Evolutionary conservation across 441 rosid genomes (phyloP).

Genomic region (Corymbia calophylla): DNA sequence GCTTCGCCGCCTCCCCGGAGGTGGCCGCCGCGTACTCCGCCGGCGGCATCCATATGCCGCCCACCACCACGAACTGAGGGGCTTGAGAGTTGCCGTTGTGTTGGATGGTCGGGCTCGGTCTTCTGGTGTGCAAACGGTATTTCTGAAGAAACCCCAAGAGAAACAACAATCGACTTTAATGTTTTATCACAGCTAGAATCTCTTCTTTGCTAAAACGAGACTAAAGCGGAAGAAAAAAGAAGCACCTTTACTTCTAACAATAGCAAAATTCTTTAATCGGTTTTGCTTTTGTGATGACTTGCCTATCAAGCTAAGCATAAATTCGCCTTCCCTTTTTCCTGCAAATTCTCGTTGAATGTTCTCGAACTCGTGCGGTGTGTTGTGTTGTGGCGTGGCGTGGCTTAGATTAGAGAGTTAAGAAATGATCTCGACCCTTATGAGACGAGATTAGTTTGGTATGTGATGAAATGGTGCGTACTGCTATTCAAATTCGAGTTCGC

Average conservation of each 20-base stretch:
- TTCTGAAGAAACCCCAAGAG: conserved; percentile 38
- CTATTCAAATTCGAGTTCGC: not conserved
- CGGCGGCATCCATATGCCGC: conserved; percentile 85
- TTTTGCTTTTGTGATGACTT: not conserved
- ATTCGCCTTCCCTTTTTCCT: not conserved
- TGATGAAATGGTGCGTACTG: not conserved
- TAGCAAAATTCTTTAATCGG: not conserved
- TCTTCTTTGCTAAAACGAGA: not conserved
- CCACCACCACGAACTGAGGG: conserved; percentile 83
- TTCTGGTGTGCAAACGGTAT: conserved; percentile 83
- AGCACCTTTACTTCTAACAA: not conserved
- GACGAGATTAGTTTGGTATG: not conserved
- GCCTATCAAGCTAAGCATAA: not conserved
- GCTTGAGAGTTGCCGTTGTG: conserved; percentile 33
- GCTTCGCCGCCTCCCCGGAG: conserved; percentile 20
- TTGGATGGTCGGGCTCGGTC: conserved; percentile 51
- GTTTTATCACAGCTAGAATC: not conserved
- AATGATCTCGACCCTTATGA: not conserved
- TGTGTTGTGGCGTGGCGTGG: not conserved
- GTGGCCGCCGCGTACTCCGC: conserved; percentile 37
- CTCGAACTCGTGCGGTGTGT: not conserved
- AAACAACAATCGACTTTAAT: not conserved
- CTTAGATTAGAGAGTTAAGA: not conserved
- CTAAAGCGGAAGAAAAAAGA: not conserved
- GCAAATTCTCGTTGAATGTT: not conserved